Evolutionary conservation across 1,284 basidiomycete genomes (phyloP).

Genomic region (Trichosporon sp.): DNA sequence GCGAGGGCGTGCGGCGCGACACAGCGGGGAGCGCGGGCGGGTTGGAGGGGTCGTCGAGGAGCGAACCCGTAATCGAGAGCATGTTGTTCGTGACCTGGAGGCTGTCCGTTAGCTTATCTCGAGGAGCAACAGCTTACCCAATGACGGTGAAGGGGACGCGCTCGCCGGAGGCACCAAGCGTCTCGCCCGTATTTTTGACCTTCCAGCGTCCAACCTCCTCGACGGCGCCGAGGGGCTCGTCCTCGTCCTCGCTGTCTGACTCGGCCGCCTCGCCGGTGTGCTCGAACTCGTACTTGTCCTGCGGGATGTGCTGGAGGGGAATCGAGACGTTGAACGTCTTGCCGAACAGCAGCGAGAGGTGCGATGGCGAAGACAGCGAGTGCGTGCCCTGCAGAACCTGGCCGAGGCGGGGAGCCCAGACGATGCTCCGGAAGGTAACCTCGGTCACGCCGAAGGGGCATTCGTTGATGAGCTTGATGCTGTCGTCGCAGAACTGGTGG

Average conservation of each 20-base stretch:
- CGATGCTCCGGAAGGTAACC: slow-evolving; percentile 76
- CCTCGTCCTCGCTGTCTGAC: slow-evolving; percentile 45
- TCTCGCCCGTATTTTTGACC: slow-evolving; percentile 68
- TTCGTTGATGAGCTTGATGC: slow-evolving; percentile 75
- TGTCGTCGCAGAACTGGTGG: slow-evolving; percentile 68
- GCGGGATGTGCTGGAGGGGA: slow-evolving; percentile 85
- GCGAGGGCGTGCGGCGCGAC: slow-evolving; percentile 56
- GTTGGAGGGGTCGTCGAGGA: slow-evolving; percentile 82
- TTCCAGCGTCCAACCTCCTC: slow-evolving; percentile 73
- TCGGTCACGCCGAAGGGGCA: slow-evolving; percentile 81
- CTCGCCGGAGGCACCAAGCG: slow-evolving; percentile 72
- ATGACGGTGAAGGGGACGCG: slow-evolving; percentile 84
- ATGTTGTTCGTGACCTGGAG: slow-evolving; percentile 92
- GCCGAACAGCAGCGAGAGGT: slow-evolving; percentile 88
- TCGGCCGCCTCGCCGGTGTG: slow-evolving; percentile 59
- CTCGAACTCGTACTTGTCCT: slow-evolving; percentile 81
- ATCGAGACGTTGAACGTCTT: slow-evolving; percentile 97
- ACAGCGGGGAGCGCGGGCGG: slow-evolving; percentile 59
- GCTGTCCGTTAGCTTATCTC: slow-evolving; percentile 58
- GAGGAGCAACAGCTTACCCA: slow-evolving; percentile 64
- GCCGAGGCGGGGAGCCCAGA: slow-evolving; percentile 87
- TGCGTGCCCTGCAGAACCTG: slow-evolving; percentile 84
- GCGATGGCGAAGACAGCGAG: slow-evolving; percentile 88
- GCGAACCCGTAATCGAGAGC: slow-evolving; percentile 87
- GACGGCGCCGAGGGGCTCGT: slow-evolving; percentile 38